Evolutionary conservation across 495 filamentous ascomycete genomes (phyloP).

Genomic region (Penicillium lividum): DNA sequence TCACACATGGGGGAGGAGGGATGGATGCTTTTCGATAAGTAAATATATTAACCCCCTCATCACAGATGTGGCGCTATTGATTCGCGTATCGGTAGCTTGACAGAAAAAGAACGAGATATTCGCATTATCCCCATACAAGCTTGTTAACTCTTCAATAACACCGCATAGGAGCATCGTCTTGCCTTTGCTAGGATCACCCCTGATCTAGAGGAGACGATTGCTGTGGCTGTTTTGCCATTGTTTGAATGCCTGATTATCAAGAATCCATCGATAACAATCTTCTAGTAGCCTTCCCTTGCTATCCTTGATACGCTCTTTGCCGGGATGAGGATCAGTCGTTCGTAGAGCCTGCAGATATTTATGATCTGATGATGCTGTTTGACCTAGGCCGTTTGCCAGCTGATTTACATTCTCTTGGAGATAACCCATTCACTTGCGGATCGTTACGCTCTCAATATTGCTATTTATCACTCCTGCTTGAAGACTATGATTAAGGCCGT

Average conservation of each 20-base stretch:
- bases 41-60: too few relatives aligned
- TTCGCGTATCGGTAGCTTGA: too few relatives aligned
- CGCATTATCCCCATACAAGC: too few relatives aligned
- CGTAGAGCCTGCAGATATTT: conserved; percentile 12
- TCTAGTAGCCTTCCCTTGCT: conserved; percentile 35
- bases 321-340: conserved; percentile 38
- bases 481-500: background rate
- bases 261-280: conserved; percentile 46
- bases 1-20: background rate
- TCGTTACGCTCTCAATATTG: conserved; percentile 5
- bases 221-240: conserved; percentile 20
- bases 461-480: conserved; percentile 3
- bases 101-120: too few relatives aligned
- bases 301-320: conserved; percentile 32
- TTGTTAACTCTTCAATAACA: too few relatives aligned
- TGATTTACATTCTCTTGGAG: background rate
- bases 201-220: too few relatives aligned
- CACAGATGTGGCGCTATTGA: too few relatives aligned
- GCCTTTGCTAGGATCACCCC: too few relatives aligned
- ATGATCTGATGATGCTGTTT: conserved; percentile 7
- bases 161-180: too few relatives aligned
- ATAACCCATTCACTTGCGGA: conserved; percentile 1
- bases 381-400: background rate
- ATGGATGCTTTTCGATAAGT: background rate
- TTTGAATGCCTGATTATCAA: conserved; percentile 37